Percentiles rank a stretch among this genome's conserved stretches.
These are phyloP conservation scores for Nakazawaea ishiwadae DNA, from an alignment of 805 yeast species.

Conservation along the genomic window DNA sequence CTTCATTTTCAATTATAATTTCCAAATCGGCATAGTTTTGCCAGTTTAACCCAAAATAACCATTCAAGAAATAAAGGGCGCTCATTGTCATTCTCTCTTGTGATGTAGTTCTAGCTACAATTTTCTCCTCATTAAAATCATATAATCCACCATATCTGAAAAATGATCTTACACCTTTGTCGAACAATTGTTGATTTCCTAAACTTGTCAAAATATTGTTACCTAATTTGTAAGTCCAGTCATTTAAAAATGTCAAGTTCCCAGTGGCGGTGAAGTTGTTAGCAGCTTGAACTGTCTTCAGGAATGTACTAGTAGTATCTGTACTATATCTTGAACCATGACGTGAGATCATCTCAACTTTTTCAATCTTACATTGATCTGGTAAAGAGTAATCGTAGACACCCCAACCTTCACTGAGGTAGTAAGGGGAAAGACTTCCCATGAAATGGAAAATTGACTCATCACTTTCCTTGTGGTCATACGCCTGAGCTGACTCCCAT, in stretches of 20 bases:
- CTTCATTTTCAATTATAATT: constrained; percentile 14
- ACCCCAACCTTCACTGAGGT: constrained; percentile 16
- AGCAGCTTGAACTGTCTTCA: not conserved
- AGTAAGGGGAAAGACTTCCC: constrained; percentile 16
- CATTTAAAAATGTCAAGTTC: constrained; percentile 9
- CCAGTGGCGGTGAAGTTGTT: constrained; percentile 7
- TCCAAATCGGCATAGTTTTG: constrained; percentile 18
- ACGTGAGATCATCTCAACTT: constrained; percentile 4
- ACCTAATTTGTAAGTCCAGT: constrained; percentile 14
- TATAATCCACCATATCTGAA: constrained; percentile 17
- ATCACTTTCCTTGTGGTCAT: constrained; percentile 14
- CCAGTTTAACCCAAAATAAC: constrained; percentile 37
- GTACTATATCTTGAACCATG: constrained; percentile 9
- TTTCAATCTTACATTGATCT: constrained; percentile 6
- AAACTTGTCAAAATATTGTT: constrained; percentile 14
- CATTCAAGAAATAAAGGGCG: constrained; percentile 41
- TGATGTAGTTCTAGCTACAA: constrained; percentile 29
- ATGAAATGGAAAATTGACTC: constrained; percentile 15
- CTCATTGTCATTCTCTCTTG: constrained; percentile 45
- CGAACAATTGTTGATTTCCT: constrained; percentile 19
- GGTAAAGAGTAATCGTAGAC: constrained; percentile 14
- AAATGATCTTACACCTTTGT: constrained; percentile 16
- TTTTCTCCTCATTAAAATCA: constrained; percentile 12
- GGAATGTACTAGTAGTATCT: not conserved
- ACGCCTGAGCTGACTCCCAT: constrained; percentile 14